Evolutionary conservation across 495 filamentous ascomycete species (phyloP), one percentile per base, ranked within the genome.

Genomic region (Penicillium cataractarum): DNA sequence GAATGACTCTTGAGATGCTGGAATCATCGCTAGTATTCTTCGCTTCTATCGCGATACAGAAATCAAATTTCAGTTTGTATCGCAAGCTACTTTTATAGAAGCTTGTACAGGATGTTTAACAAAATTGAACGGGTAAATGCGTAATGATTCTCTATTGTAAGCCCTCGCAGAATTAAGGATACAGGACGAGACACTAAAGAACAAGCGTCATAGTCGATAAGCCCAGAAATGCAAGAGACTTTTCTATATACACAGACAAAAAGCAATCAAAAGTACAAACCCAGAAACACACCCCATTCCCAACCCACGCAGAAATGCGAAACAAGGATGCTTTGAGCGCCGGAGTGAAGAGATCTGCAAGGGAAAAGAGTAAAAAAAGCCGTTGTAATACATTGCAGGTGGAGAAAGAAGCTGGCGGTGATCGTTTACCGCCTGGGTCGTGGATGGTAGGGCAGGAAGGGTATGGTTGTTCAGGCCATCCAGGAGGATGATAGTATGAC

Each of bases 161-260:
- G 63, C 65, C 68, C 65, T 70, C 62, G 66, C 66, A 73, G 71
- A 54, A 77, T 78, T 72, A 77, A 70, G 66, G 65, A 64, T 63
- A 69, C 70, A 63, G 66, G 65, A 71, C 65, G 49, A 70, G 68
- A 68, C 63, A 69, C 54, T 37, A 8, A 22, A 62, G 62, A 61
- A 52, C 32, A 60, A 64, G 69, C 58, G 64, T 70, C 71, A 60
- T 65, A 66, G 69, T 64, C 74, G 66, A 65, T 64, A 61, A 73
- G n/a, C 70, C 72, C 76, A 75, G 61, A 68, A 69, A 75, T 70
- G 70, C 68, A 72, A 67, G 71, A 73, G 69, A 75, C 72, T 71
- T 74, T 70, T 82, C 78, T 82, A 82, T 82, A 72, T 80, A 82
- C 77, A 82, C 62, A 68, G 61, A 67, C 55, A 66, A 71, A 71